These are phyloP conservation scores for Sporobolomyces pararoseus DNA, from an alignment of 768 basidiomycete genomes.

Conservation along the genomic window DNA sequence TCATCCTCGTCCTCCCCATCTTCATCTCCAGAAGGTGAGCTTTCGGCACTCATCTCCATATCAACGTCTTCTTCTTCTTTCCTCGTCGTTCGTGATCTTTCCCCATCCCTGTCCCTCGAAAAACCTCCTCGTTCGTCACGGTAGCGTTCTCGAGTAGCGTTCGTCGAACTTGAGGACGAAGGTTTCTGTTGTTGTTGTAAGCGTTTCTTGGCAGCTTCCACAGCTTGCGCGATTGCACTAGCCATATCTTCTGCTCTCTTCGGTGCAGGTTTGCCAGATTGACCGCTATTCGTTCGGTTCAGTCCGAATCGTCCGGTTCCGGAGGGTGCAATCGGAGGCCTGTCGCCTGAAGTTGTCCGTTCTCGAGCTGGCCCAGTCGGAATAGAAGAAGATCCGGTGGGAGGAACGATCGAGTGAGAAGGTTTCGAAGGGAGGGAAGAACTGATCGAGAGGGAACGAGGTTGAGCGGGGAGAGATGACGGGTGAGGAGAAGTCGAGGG, in stretches of 20 bases:
- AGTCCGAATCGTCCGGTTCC: neutral
- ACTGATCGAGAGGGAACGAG: no score
- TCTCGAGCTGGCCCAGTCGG: neutral
- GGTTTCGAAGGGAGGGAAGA: conserved; percentile 4
- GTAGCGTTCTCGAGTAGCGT: neutral
- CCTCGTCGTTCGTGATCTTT: neutral
- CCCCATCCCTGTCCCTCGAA: no score
- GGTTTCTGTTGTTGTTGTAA: conserved; percentile 39
- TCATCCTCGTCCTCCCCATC: conserved; percentile 7
- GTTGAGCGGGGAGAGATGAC: neutral
- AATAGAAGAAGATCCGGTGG: neutral
- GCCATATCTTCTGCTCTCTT: conserved; percentile 20
- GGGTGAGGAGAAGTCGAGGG: neutral
- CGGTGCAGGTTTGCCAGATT: neutral
- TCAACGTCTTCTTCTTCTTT: conserved; percentile 36
- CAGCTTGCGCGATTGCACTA: conserved; percentile 23
- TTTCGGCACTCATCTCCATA: conserved; percentile 39
- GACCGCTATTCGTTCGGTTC: neutral
- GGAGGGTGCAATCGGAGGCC: neutral
- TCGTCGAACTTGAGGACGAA: no score
- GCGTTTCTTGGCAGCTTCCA: conserved; percentile 27
- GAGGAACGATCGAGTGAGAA: neutral
- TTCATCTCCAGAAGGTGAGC: conserved; percentile 10
- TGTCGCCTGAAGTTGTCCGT: neutral
- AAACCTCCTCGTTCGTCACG: conserved; percentile 16